Base-by-base conservation (phyloP, 805 yeast genomes). In the Cyberlindnera xylosilytica region DNA sequence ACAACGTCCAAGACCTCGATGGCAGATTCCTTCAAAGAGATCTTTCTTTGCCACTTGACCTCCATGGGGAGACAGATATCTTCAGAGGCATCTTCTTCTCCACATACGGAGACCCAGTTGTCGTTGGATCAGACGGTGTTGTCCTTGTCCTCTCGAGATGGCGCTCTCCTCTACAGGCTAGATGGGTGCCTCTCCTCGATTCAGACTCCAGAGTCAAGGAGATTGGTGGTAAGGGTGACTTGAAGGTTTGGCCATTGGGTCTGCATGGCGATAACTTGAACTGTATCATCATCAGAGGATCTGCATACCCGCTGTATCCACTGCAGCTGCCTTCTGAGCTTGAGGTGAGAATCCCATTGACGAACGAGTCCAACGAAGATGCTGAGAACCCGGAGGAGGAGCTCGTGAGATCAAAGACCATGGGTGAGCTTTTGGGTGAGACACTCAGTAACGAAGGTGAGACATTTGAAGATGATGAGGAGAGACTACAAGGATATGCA, bases 181-280 rank as follows among this genome's bases (percentile, higher is more conserved):
- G 81, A 47, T 91, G 98, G 97, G 70, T 87, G 11, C 98, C 98
- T 1, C 52, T 91, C 11, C 66, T 91, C 42, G 87, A 87, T 58
- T 47, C 65, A 1, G 61, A 57, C 7, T 58, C 57, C 56, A 76
- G 73, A 46, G 71, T 62, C 61, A 74, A 66, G 62, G 75, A 68
- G 63, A 74, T 62, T 47, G 73, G 79, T 31, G 72, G 72, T 29
- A 51, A 44, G 18, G 82, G 82, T 53, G 73, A 73, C 39, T 78
- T 87, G 62, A 73, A 73, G 41, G 81, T 83, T 51, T 89, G 97
- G 97, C 97, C 97, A 18, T 68, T 91, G 39, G 96, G 96, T 3
- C 64, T 87, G 28, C 75, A 78, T 44, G 74, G 73, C 38, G 89
- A 85, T 45, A 77, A 79, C 46, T 74, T 89, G 53, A 79, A 76